These are phyloP conservation scores for Lodderomyces elongisporus DNA, from an alignment of 1,139 yeast genomes.

Conservation along the genomic window DNA sequence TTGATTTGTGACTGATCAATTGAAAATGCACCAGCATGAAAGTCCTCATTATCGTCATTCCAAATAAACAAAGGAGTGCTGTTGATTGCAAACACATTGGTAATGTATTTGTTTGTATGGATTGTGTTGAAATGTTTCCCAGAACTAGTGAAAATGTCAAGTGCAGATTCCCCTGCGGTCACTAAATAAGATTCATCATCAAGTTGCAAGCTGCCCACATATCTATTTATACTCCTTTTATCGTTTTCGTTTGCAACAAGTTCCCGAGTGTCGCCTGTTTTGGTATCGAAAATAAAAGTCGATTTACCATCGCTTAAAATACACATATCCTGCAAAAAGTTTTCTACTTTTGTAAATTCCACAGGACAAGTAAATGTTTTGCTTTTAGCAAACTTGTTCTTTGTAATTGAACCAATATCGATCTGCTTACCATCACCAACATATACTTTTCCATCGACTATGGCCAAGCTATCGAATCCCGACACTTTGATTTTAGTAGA, in stretches of 20 bases:
- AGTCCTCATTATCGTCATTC: too few species aligned
- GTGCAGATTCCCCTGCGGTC: neutral
- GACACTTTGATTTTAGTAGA: constrained; percentile 4
- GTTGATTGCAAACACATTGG: too few species aligned
- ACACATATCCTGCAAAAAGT: neutral
- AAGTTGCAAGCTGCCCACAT: too few species aligned
- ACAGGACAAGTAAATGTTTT: neutral
- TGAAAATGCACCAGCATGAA: too few species aligned
- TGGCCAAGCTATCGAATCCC: constrained; percentile 1
- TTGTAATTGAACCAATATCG: constrained; percentile 6
- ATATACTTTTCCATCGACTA: constrained; percentile 1
- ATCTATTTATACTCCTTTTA: neutral
- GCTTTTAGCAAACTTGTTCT: constrained; percentile 6
- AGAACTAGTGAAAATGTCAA: neutral
- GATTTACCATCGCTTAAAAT: neutral
- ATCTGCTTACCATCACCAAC: constrained; percentile 3
- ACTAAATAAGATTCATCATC: neutral
- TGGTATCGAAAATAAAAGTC: neutral
- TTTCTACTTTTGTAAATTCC: neutral
- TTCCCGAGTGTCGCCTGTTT: neutral
- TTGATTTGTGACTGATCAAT: too few species aligned
- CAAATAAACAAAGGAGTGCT: too few species aligned
- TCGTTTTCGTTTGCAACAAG: too few species aligned
- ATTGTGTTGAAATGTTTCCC: neutral
- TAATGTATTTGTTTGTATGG: too few species aligned